Evolutionary conservation across 805 yeast genomes (phyloP).

Genomic region (Starmerella etchellsii): DNA sequence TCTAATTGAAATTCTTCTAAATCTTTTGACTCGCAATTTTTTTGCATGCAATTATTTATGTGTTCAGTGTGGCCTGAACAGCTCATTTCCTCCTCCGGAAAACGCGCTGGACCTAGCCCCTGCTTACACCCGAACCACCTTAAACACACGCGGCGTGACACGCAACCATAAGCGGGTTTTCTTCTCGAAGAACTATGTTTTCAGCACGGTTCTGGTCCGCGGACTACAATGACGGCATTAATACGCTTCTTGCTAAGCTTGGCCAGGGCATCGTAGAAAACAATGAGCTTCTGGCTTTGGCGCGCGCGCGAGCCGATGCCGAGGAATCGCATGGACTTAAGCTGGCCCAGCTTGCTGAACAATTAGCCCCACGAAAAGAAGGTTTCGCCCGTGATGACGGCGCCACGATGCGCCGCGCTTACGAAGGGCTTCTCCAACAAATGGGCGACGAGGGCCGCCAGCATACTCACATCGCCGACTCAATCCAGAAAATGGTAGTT

Average conservation of each 20-base stretch:
- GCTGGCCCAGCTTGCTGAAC: slow-evolving; percentile 32
- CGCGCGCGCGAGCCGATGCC: slow-evolving; percentile 57
- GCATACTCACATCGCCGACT: slow-evolving; percentile 49
- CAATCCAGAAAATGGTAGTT: slow-evolving; percentile 46
- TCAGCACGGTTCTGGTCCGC: slow-evolving; percentile 22
- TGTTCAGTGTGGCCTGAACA: too few species aligned
- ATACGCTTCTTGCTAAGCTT: slow-evolving; percentile 29
- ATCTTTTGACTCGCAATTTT: too few species aligned
- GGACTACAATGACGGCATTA: slow-evolving; percentile 24
- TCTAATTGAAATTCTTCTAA: too few species aligned
- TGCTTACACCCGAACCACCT: too few species aligned
- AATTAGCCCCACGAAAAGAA: slow-evolving; percentile 29
- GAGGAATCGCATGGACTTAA: slow-evolving; percentile 54
- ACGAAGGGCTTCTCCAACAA: slow-evolving; percentile 41
- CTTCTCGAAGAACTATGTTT: too few species aligned
- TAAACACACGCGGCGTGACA: too few species aligned
- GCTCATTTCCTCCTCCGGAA: too few species aligned
- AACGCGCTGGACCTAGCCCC: too few species aligned
- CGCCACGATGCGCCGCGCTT: slow-evolving; percentile 51
- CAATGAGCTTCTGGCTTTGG: slow-evolving; percentile 51
- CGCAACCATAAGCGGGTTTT: too few species aligned
- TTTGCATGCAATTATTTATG: too few species aligned
- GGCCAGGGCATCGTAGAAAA: slow-evolving; percentile 54
- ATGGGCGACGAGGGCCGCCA: slow-evolving; percentile 45
- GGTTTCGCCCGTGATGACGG: slow-evolving; percentile 48